Evolutionary conservation across 306 rosid genomes (phyloP), one percentile per base, ranked within the genome.

Genomic region (Lotus japonicus): DNA sequence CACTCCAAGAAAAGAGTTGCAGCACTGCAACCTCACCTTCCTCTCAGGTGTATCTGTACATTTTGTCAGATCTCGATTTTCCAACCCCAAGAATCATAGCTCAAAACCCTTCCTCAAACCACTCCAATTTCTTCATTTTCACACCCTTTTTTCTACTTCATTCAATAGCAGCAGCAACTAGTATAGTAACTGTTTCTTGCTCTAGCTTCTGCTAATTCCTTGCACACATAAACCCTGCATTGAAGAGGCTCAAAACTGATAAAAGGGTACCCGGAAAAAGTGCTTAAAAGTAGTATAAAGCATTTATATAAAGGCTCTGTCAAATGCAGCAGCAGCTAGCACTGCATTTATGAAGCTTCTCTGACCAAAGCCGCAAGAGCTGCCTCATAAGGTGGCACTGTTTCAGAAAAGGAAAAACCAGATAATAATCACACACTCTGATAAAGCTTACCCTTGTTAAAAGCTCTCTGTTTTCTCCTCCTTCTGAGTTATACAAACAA

Each of bases 51-150:
- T 39, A 18, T 62, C 38, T 59, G 31, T 43, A 43, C 68, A 49
- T 78, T 75, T 65, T 78, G 77, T 78, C 73, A 73, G 83, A 76
- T 70, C 71, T 61, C 52, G 35, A 60, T 68, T 60, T 43, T 68
- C 72, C 1, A 61, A 43, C 6, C 14, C 66, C 76, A 61, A 33
- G 23, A 62, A 39, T 21, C n/a, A n/a, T 49, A 42, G 11, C 23
- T 21, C 23, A 21, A 21, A 3, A 21, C 23, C 23, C 23, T 21
- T 16, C 15, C 57, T 55, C 70, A 31, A 39, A 33, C 12, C 56
- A 38, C 51, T 17, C 9, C n/a, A 7, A 0, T 58, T 77, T 39
- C 18, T 44, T 15, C 58, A 16, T 54, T 43, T 43, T 54, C 52
- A 17, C 43, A 53, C 1, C 26, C 4, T 17, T 51, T 53, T 50